Conservation (phyloP, 352 stramenopile species). For the Globisporangium ultimum region DNA sequence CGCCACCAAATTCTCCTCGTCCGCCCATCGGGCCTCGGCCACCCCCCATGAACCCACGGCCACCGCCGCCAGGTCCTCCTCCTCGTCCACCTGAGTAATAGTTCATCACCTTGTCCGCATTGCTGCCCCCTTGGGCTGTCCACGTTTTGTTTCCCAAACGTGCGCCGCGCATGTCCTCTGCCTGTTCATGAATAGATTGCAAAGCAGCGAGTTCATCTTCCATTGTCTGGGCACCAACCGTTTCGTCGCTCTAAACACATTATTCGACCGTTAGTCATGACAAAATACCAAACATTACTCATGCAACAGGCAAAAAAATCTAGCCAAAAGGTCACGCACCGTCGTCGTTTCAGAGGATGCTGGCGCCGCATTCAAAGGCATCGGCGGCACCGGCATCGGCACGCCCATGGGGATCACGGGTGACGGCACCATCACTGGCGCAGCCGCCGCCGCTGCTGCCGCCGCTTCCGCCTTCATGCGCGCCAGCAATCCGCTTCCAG, state of each 20-base stretch:
- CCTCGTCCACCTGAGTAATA: constrained; percentile 55
- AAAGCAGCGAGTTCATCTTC: constrained; percentile 82
- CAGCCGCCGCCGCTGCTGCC: constrained; percentile 44
- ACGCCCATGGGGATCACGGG: constrained; percentile 27
- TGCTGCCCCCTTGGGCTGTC: constrained; percentile 69
- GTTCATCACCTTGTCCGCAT: constrained; percentile 76
- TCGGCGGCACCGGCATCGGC: constrained; percentile 31
- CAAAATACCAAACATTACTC: background rate
- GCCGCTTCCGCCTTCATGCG: constrained; percentile 85
- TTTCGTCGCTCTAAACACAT: constrained; percentile 1
- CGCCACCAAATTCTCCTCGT: constrained; percentile 34
- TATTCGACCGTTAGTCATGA: background rate
- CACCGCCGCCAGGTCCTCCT: constrained; percentile 29
- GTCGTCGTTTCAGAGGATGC: constrained; percentile 9
- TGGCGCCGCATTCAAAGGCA: constrained; percentile 17
- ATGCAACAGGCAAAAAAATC: constrained; percentile 9
- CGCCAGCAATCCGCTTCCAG: constrained; percentile 69
- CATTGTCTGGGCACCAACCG: constrained; percentile 69
- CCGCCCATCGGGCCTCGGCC: constrained; percentile 40
- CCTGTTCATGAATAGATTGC: constrained; percentile 82
- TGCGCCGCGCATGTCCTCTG: constrained; percentile 72
- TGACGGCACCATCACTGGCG: constrained; percentile 38
- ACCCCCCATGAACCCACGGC: constrained; percentile 25
- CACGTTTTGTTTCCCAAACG: constrained; percentile 85
- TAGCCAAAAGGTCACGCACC: constrained; percentile 11